Evolutionary conservation across 768 basidiomycete genomes (phyloP).

Genomic region (Piloderma croceum): DNA sequence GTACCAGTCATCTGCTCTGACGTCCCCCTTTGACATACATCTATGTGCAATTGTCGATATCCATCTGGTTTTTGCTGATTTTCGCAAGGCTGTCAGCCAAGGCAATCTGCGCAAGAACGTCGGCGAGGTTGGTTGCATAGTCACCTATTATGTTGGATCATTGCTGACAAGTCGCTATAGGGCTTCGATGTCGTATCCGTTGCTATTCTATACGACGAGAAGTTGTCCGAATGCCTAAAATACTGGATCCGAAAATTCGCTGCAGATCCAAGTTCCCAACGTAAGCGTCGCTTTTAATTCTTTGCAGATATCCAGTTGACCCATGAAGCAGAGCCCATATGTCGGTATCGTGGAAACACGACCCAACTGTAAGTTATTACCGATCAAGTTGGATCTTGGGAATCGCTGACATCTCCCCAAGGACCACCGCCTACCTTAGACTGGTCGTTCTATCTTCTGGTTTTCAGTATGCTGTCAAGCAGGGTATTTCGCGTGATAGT

Average conservation of each 20-base stretch:
- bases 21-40: slow-evolving; percentile 40
- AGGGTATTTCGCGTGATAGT: slow-evolving; percentile 35
- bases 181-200: slow-evolving; percentile 27
- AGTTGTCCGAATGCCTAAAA: slow-evolving; percentile 32
- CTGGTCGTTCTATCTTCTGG: slow-evolving; percentile 52
- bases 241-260: slow-evolving; percentile 38
- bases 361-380: slow-evolving; percentile 33
- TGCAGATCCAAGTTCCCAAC: slow-evolving; percentile 29
- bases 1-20: slow-evolving; percentile 40
- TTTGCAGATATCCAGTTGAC: neutral
- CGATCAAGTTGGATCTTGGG: slow-evolving; percentile 1
- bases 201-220: slow-evolving; percentile 34
- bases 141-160: neutral
- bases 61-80: slow-evolving; percentile 43
- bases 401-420: slow-evolving; percentile 20
- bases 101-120: slow-evolving; percentile 1
- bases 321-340: slow-evolving; percentile 28
- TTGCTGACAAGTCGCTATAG: slow-evolving; percentile 19
- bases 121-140: slow-evolving; percentile 1
- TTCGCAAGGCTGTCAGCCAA: slow-evolving; percentile 26
- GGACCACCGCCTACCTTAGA: slow-evolving; percentile 50
- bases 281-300: slow-evolving; percentile 22
- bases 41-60: slow-evolving; percentile 50
- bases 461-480: slow-evolving; percentile 43
- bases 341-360: slow-evolving; percentile 39